Conservation (phyloP, 768 basidiomycete genomes). For the Rhodosporidiobolus odoratus region DNA sequence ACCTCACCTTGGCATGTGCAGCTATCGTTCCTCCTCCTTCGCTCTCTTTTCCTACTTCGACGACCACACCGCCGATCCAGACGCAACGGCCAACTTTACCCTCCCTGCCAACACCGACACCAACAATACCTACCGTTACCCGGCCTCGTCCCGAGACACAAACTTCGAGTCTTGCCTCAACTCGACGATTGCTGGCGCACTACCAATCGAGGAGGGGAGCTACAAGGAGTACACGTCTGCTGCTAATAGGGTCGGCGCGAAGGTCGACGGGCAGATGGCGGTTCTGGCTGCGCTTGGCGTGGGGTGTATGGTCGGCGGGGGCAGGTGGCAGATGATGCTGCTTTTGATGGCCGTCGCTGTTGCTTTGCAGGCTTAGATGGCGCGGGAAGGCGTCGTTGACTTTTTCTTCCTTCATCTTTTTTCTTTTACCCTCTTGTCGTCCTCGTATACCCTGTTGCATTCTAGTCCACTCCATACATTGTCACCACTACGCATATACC, state of each 20-base stretch:
- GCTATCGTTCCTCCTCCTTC: constrained; percentile 22
- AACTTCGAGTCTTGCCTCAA: constrained; percentile 19
- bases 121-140: constrained; percentile 5
- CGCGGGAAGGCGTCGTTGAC: not conserved
- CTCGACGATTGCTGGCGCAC: not conserved
- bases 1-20: no score
- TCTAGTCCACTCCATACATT: no score
- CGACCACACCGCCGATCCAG: not conserved
- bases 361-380: not conserved
- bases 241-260: no score
- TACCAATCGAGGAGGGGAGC: constrained; percentile 17
- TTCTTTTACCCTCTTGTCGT: no score
- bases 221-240: not conserved
- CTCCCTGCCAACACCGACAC: not conserved
- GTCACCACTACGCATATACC: no score
- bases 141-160: not conserved
- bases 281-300: not conserved
- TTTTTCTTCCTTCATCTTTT: no score
- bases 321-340: not conserved
- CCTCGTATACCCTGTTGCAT: no score
- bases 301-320: not conserved
- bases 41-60: constrained; percentile 25
- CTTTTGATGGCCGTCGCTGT: not conserved
- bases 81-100: constrained; percentile 14
- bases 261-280: not conserved